Base-by-base conservation (phyloP, 306 rosid species). In the Gastrolobium villosum region DNA sequence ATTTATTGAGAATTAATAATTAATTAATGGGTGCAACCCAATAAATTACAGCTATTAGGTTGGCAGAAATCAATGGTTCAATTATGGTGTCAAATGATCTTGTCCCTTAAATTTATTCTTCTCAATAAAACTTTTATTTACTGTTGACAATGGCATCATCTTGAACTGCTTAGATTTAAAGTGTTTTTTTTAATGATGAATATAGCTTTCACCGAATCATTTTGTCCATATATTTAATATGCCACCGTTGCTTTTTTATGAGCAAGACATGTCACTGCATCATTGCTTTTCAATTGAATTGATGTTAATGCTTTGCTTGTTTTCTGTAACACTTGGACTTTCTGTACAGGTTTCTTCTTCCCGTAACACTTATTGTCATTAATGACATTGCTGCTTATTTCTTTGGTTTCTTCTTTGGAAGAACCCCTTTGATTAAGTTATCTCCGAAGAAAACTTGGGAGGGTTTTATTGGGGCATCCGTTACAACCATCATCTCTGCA, bases 371-470 rank as follows among this genome's bases (percentile, higher is more conserved):
- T 69, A 96, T 96, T 78, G 99, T 78, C 74, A 96, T 96, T 78
- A 93, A 93, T 85, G 99, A 96, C 83, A 96, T 96, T 81, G 94
- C 89, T 78, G 99, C 99, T 69, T 96, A 96, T 86, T 3, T 91
- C 70, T 88, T 92, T 72, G 98, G 99, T 65, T 96, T 96, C 85
- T 96, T 93, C 86, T 93, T 96, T 81, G 98, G 99, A 85, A 87
- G 70, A 84, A 96, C 99, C 82, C 99, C 99, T 41, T 86, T 96
- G 89, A 96, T 96, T 85, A 93, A 96, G 88, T 78, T 96, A 80
- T 96, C 98, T 65, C 99, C 99, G 40, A 96, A 96, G 90, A 96
- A 96, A 91, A 96, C 99, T 63, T 93, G 99, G 99, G 99, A 96
- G 89, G 99, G 99, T 65, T 96, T 96, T 87, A 91, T 96, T 66